A percentile compares a stretch with the other conserved stretches of the same genome.
Conservation (phyloP, 495 filamentous ascomycete genomes). For the Echria macrotheca region DNA sequence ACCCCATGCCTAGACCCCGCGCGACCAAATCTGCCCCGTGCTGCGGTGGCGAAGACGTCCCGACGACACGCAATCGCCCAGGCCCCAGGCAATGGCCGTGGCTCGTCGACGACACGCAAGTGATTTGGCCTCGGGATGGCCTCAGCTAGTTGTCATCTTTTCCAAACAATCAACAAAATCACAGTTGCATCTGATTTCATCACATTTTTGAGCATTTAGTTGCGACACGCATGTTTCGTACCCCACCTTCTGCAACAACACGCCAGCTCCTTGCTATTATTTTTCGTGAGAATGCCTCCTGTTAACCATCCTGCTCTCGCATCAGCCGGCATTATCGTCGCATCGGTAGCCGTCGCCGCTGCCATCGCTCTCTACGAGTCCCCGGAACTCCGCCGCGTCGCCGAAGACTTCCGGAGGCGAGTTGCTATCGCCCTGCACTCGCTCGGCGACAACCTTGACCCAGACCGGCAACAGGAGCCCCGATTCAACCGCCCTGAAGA, state of each 20-base stretch:
- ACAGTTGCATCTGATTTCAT: neutral
- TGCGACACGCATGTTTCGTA: no score
- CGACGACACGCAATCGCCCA: constrained; percentile 24
- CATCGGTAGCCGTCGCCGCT: constrained; percentile 70
- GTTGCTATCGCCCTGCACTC: constrained; percentile 72
- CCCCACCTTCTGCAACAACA: no score
- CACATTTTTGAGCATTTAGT: neutral
- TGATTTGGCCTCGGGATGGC: neutral
- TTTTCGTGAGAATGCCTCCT: constrained; percentile 34
- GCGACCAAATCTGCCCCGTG: neutral
- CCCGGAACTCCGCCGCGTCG: constrained; percentile 70
- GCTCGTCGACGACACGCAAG: neutral
- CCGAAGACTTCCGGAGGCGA: constrained; percentile 69
- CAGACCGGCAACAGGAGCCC: constrained; percentile 41
- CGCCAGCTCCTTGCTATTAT: no score
- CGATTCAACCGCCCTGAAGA: constrained; percentile 54
- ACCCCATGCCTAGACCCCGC: constrained; percentile 20
- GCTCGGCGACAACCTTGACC: constrained; percentile 70
- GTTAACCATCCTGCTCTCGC: constrained; percentile 43
- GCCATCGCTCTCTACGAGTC: constrained; percentile 83
- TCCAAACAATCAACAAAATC: neutral
- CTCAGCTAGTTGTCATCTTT: neutral
- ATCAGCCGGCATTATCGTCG: constrained; percentile 70
- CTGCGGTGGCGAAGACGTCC: constrained; percentile 21
- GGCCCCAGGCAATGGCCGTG: constrained; percentile 2